Percentiles rank a stretch among this genome's conserved stretches.
These are phyloP conservation scores for Mycena rosella DNA, from an alignment of 768 basidiomycete genomes.

Conservation along the genomic window DNA sequence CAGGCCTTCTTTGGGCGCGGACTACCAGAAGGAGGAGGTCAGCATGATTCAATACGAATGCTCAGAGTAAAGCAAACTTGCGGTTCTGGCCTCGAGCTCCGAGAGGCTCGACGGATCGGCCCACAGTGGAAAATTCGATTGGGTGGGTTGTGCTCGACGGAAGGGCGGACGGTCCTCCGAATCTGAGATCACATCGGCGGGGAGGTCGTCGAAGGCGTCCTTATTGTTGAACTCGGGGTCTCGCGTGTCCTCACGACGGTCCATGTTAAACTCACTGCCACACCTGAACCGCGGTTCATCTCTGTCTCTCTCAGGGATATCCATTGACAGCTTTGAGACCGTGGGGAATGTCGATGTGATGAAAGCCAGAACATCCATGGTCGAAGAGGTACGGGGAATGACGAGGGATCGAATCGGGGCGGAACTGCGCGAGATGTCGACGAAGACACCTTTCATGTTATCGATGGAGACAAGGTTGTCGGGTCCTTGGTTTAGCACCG, in stretches of 20 bases:
- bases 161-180: neutral
- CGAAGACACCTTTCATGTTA: neutral
- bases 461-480: neutral
- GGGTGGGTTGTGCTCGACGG: neutral
- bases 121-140: neutral
- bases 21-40: neutral
- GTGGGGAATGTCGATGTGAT: no score
- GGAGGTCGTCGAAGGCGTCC: neutral
- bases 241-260: neutral
- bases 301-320: neutral
- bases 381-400: neutral
- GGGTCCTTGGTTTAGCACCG: neutral
- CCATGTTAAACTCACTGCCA: neutral
- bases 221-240: neutral
- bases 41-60: neutral
- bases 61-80: neutral
- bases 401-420: neutral
- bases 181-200: neutral
- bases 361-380: no score
- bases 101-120: neutral
- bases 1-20: neutral
- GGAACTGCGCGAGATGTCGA: neutral
- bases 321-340: constrained; percentile 2
- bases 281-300: neutral
- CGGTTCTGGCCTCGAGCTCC: neutral